These are phyloP conservation scores for Colletotrichum gloeosporioides DNA, from an alignment of 2,329 filamentous ascomycete genomes.

Conservation along the genomic window DNA sequence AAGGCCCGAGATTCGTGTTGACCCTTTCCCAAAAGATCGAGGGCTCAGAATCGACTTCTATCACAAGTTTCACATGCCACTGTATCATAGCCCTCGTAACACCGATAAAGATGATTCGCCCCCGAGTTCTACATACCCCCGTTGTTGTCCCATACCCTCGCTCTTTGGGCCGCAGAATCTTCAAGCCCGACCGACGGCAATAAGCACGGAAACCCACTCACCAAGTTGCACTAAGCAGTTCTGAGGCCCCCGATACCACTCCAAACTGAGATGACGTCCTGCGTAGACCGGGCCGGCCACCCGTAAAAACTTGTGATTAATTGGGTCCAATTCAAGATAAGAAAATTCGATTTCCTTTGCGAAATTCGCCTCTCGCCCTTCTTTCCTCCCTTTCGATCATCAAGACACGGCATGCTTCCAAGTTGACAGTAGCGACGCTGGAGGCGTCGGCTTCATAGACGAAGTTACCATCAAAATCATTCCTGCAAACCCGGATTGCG, in stretches of 20 bases:
- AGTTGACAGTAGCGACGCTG: slow-evolving; percentile 15
- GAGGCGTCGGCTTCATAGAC: slow-evolving; percentile 16
- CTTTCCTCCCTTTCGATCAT: background rate
- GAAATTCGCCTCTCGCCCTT: background rate
- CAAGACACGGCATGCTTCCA: slow-evolving; percentile 8
- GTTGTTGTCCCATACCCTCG: background rate
- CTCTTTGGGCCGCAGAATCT: background rate
- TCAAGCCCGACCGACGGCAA: background rate
- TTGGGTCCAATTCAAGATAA: background rate
- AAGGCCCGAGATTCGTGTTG: background rate
- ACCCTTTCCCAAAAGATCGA: background rate
- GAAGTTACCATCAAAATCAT: background rate
- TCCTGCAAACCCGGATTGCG: too few species aligned
- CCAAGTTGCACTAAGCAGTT: background rate
- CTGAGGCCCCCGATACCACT: background rate
- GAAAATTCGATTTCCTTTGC: background rate
- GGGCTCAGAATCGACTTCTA: background rate
- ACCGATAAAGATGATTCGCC: background rate
- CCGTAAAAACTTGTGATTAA: background rate
- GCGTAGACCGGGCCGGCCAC: background rate
- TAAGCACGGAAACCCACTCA: background rate
- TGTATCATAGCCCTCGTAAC: background rate
- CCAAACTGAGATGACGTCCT: background rate
- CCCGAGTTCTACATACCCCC: background rate
- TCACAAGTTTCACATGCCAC: background rate